Evolutionary conservation across 768 basidiomycete species (phyloP).

Genomic region (Cyathus striatus): DNA sequence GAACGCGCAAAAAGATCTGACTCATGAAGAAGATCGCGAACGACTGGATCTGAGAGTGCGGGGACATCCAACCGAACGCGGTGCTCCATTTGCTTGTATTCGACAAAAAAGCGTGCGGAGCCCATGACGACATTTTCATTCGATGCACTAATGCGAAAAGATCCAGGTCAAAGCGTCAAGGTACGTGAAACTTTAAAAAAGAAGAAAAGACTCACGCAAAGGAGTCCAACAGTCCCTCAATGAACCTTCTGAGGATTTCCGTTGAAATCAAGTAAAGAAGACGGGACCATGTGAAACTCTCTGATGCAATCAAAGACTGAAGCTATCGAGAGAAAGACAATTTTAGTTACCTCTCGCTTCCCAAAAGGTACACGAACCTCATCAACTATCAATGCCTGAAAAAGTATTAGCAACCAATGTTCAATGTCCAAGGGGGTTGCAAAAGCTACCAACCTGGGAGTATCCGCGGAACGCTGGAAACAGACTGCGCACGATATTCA

Average conservation of each 20-base stretch:
- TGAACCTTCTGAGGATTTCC: conserved; percentile 59
- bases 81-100: conserved; percentile 75
- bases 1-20: conserved; percentile 83
- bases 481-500: conserved; percentile 68
- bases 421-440: conserved; percentile 6
- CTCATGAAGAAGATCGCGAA: conserved; percentile 79
- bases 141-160: conserved; percentile 38
- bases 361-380: conserved; percentile 42
- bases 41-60: conserved; percentile 65
- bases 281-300: conserved; percentile 66
- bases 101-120: conserved; percentile 69
- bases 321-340: conserved; percentile 37
- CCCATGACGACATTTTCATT: conserved; percentile 74
- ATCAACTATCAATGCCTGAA: conserved; percentile 72
- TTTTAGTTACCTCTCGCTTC: background rate
- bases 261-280: conserved; percentile 52
- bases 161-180: conserved; percentile 7
- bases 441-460: conserved; percentile 51
- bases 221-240: conserved; percentile 63
- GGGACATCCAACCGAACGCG: conserved; percentile 75
- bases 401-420: conserved; percentile 14
- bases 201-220: conserved; percentile 59
- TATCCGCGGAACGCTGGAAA: conserved; percentile 83
- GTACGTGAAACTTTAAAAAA: no score
- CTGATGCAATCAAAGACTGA: conserved; percentile 63